Percentiles rank a stretch among this genome's conserved stretches.
These are phyloP conservation scores for Neurospora intermedia DNA, from an alignment of 495 filamentous ascomycete species.

Conservation along the genomic window DNA sequence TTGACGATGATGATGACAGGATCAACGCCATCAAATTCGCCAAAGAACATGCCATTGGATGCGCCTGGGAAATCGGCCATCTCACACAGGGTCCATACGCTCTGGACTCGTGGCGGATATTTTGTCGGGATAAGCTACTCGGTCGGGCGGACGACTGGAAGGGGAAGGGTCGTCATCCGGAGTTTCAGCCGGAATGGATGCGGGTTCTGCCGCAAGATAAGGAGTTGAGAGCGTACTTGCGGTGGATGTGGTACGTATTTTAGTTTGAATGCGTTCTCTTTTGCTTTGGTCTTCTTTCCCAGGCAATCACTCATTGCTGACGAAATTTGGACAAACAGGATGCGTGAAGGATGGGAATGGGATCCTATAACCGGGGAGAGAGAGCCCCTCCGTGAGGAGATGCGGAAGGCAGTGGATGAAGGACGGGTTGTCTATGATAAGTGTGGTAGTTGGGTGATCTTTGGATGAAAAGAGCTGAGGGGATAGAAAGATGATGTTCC, in stretches of 20 bases:
- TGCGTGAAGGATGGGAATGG: slow-evolving; percentile 73
- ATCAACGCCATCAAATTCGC: slow-evolving; percentile 7
- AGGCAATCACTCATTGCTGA: not conserved
- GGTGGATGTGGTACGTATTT: slow-evolving; percentile 71
- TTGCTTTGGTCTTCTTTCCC: not conserved
- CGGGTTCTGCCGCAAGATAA: slow-evolving; percentile 77
- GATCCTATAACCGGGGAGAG: slow-evolving; percentile 59
- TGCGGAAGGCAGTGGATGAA: slow-evolving; percentile 46
- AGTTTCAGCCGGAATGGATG: slow-evolving; percentile 71
- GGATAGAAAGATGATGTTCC: not conserved
- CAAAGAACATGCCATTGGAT: slow-evolving; percentile 28
- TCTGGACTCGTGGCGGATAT: slow-evolving; percentile 87
- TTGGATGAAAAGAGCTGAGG: slow-evolving; percentile 2
- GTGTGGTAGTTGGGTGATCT: slow-evolving; percentile 34
- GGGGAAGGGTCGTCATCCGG: slow-evolving; percentile 30
- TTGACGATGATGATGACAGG: not conserved
- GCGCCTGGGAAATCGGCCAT: slow-evolving; percentile 79
- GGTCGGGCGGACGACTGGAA: slow-evolving; percentile 51
- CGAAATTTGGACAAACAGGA: slow-evolving; percentile 7
- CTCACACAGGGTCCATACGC: slow-evolving; percentile 83
- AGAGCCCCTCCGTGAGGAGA: slow-evolving; percentile 41
- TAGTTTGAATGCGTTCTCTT: not conserved
- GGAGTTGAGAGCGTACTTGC: slow-evolving; percentile 73
- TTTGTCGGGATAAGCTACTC: slow-evolving; percentile 72
- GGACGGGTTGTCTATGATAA: slow-evolving; percentile 56